phyloP scores from a whole-genome alignment of 2,329 filamentous ascomycete genomes.

The Fusarium torulosum region DNA sequence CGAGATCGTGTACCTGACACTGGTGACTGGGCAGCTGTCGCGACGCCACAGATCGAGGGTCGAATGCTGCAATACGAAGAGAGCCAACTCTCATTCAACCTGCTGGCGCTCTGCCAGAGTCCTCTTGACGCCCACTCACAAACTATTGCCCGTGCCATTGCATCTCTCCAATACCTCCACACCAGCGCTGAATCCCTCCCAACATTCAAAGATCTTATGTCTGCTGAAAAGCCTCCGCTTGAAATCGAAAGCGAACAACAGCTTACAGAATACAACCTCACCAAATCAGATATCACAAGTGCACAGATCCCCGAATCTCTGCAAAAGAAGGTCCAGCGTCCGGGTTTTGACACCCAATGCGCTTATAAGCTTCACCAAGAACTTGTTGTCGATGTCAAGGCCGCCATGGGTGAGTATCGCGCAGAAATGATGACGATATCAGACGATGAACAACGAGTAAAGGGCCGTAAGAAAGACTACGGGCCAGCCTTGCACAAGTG shows the following conservation, averaged over 20 bases:
- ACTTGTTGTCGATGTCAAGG: conserved; percentile 57
- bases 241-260: conserved; percentile 39
- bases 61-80: conserved; percentile 77
- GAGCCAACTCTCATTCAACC: conserved; percentile 77
- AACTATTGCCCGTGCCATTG: conserved; percentile 59
- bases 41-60: conserved; percentile 72
- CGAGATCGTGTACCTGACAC: conserved; percentile 31
- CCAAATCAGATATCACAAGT: conserved; percentile 42
- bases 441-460: conserved; percentile 65
- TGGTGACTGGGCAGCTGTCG: conserved; percentile 74
- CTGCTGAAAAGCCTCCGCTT: conserved; percentile 41
- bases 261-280: conserved; percentile 52
- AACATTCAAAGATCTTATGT: conserved; percentile 42
- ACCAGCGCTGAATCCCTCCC: conserved; percentile 44
- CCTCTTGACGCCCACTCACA: conserved; percentile 66
- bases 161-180: conserved; percentile 56
- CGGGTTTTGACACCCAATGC: conserved; percentile 31
- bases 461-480: conserved; percentile 74
- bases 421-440: conserved; percentile 61
- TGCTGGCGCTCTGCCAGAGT: conserved; percentile 79
- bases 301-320: conserved; percentile 36
- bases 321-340: conserved; percentile 24
- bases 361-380: conserved; percentile 55
- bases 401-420: conserved; percentile 60
- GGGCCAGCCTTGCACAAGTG: conserved; percentile 76